phyloP scores from a whole-genome alignment of 73 alveolate genomes.

The Paramecium caudatum region DNA sequence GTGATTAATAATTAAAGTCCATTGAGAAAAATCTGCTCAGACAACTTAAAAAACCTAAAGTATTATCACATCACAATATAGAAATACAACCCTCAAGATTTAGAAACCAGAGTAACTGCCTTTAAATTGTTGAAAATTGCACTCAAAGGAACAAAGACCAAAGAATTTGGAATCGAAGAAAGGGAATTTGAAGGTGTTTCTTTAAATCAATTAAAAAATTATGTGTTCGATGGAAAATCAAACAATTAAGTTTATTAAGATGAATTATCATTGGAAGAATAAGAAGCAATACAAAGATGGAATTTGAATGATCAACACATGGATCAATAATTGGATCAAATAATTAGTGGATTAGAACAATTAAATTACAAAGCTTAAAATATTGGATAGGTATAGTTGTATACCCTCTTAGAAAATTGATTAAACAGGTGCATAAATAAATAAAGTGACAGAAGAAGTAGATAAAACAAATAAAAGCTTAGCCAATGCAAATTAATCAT shows the following conservation, averaged over 20 bases:
- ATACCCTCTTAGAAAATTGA: background rate
- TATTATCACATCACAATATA: background rate
- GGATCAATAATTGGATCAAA: slow-evolving; percentile 1
- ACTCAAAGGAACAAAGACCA: slow-evolving; percentile 53
- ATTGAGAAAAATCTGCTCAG: slow-evolving; percentile 1
- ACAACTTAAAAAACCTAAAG: slow-evolving; percentile 9
- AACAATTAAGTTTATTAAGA: background rate
- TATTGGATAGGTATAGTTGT: background rate
- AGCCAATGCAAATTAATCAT: background rate
- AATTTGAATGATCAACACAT: background rate
- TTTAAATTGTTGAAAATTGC: slow-evolving; percentile 27
- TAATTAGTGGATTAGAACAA: background rate
- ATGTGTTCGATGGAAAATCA: slow-evolving; percentile 19
- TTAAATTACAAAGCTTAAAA: background rate
- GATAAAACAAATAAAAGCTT: slow-evolving; percentile 27
- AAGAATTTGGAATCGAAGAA: slow-evolving; percentile 49
- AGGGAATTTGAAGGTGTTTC: slow-evolving; percentile 20
- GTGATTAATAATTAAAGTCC: background rate
- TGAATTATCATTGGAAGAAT: background rate
- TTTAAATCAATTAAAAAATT: background rate
- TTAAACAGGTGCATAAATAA: slow-evolving; percentile 2
- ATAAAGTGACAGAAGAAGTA: background rate
- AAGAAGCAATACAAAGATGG: background rate
- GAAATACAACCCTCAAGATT: background rate
- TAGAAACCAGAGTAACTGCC: background rate